Base-by-base conservation (phyloP, 176 grass and related monocot genomes). In the Carex kokanica region DNA sequence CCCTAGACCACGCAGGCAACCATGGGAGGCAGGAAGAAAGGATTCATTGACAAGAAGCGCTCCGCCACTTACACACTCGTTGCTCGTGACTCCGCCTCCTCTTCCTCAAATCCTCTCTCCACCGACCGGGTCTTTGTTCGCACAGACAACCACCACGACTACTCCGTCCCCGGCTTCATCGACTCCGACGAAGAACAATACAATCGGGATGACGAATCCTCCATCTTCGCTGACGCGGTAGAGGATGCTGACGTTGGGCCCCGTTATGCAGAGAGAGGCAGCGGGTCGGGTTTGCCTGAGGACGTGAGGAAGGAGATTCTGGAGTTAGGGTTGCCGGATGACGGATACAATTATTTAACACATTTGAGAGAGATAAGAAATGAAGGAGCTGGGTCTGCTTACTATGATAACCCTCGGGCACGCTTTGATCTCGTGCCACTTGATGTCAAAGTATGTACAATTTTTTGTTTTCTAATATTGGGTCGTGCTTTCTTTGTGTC, bases 321-420 rank as follows among this genome's bases (percentile, higher is more conserved):
- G 54, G 93, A 93, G 84, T 81, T 99, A 74, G 96, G 93, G 67
- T 87, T 99, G 84, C 96, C 93, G 0, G 96, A 99, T 81, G 96
- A 99, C 11, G 96, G 93, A 13, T 99, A 99, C 86, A 99, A 99
- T 60, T 99, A 99, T 81, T 88, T 99, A 24, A 36, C 57, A 70
- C 96, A 99, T 83, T 87, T 99, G 62, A 91, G 96, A 31, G 96
- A 99, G 88, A 94, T 95, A 71, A 94, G 88, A 14, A 91, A 91
- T 80, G 61, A 92, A 21, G 95, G 92, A 0, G 90, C 65, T 18
- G 92, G 95, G 0, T 81, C 92, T 7, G 88, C 89, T 41, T 95
- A 90, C 41, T 90, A 88, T 45, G 78, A 90, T n/a, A 93, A 81
- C 80, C 81, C 86, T 3, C 88, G 79, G 17, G 43, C 84, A 6